Conservation (phyloP, 140 eudicot genomes). For the Cichorium intybus region DNA sequence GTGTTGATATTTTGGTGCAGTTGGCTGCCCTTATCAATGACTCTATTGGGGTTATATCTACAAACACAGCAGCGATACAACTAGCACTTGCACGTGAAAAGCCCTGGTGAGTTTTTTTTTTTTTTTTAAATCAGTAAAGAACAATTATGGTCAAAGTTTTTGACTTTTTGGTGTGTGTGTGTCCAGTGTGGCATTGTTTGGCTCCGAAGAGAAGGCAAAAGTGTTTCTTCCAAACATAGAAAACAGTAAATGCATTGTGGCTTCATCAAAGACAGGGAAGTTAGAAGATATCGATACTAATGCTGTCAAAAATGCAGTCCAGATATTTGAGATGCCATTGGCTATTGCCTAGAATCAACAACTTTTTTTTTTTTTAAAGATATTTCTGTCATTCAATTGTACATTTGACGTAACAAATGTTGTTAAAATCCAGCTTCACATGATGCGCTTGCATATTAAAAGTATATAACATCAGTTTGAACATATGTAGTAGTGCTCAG, state of each 20-base stretch:
- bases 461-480: conserved; percentile 3
- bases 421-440: conserved; percentile 11
- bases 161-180: conserved; percentile 9
- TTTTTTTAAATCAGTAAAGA: no score
- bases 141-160: background rate
- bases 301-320: conserved; percentile 62
- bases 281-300: conserved; percentile 63
- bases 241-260: conserved; percentile 56
- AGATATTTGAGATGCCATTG: conserved; percentile 64
- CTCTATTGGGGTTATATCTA: conserved; percentile 81
- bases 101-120: conserved; percentile 56
- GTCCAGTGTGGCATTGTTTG: conserved; percentile 75
- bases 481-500: background rate
- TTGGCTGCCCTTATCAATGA: conserved; percentile 89
- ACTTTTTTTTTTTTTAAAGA: background rate
- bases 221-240: conserved; percentile 67
- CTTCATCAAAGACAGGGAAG: conserved; percentile 76
- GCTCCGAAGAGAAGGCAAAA: conserved; percentile 81
- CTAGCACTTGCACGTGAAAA: conserved; percentile 74
- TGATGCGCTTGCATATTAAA: conserved; percentile 14
- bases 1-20: no score
- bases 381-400: conserved; percentile 20
- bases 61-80: conserved; percentile 86
- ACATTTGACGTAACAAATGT: conserved; percentile 20
- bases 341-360: conserved; percentile 46